Conservation (phyloP, 495 filamentous ascomycete species). For the Lophiostoma macrostomum region DNA sequence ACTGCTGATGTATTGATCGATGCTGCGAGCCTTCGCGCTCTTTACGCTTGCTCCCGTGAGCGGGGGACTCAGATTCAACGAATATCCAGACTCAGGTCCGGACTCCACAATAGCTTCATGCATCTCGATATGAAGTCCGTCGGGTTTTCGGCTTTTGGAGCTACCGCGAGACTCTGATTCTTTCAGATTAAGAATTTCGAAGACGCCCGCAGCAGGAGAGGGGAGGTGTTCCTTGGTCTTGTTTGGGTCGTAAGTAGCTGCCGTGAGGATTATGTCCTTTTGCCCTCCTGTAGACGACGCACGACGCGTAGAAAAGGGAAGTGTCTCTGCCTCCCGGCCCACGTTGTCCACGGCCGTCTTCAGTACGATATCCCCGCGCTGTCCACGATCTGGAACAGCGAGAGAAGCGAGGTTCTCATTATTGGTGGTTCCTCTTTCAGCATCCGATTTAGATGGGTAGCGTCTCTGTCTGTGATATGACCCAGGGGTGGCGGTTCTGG, state of each 20-base stretch:
- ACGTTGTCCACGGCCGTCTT: slow-evolving; percentile 28
- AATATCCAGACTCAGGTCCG: slow-evolving; percentile 9
- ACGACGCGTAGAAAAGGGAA: slow-evolving; percentile 28
- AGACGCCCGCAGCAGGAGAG: slow-evolving; percentile 55
- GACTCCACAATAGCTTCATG: slow-evolving; percentile 25
- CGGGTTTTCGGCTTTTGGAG: slow-evolving; percentile 76
- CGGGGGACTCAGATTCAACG: slow-evolving; percentile 36
- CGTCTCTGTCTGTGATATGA: slow-evolving; percentile 65
- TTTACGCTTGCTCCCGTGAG: slow-evolving; percentile 38
- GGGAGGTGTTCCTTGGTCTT: slow-evolving; percentile 45
- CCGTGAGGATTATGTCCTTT: slow-evolving; percentile 27
- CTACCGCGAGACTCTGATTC: slow-evolving; percentile 58
- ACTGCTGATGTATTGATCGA: slow-evolving; percentile 86
- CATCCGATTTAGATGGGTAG: slow-evolving; percentile 83
- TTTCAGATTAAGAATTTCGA: slow-evolving; percentile 54
- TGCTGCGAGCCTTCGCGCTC: slow-evolving; percentile 54
- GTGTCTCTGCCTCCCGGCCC: slow-evolving; percentile 29
- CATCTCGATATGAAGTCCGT: slow-evolving; percentile 61
- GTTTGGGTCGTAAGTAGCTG: slow-evolving; percentile 31
- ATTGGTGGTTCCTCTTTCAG: slow-evolving; percentile 38
- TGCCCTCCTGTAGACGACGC: slow-evolving; percentile 18
- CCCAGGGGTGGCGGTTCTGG: slow-evolving; percentile 69
- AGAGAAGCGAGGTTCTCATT: slow-evolving; percentile 25
- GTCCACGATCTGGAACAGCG: slow-evolving; percentile 27
- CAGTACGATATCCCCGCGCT: slow-evolving; percentile 15